Conservation (phyloP, 441 rosid genomes). For the Eruca vesicaria region DNA sequence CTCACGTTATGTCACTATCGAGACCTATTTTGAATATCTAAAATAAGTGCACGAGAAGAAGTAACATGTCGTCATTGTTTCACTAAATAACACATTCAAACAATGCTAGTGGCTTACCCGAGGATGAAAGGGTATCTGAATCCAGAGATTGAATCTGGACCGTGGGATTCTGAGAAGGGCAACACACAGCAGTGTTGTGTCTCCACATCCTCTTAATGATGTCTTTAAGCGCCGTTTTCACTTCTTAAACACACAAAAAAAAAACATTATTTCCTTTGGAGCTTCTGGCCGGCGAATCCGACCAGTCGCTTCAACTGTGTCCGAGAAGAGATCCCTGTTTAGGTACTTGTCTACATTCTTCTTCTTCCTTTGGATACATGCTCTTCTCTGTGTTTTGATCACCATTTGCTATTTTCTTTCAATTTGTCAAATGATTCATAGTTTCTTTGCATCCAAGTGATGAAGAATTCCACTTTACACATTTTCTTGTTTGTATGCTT, state of each 20-base stretch:
- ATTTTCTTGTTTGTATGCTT: not conserved
- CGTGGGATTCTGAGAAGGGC: conserved; percentile 22
- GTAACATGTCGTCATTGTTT: conserved; percentile 25
- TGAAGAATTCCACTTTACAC: conserved; percentile 2
- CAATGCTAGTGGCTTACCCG: conserved; percentile 18
- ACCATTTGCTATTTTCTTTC: not conserved
- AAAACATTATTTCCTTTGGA: not conserved
- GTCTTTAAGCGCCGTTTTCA: conserved; percentile 19
- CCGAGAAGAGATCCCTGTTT: conserved; percentile 1
- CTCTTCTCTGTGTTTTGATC: not conserved
- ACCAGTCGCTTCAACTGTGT: conserved; percentile 18
- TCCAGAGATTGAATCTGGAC: conserved; percentile 20
- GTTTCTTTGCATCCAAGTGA: conserved; percentile 7
- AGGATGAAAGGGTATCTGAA: conserved; percentile 29
- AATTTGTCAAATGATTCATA: not conserved
- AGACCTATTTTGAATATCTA: not conserved
- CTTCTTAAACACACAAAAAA: not conserved
- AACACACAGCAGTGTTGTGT: conserved; percentile 7
- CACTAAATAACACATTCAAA: conserved; percentile 6
- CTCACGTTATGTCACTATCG: conserved; percentile 12
- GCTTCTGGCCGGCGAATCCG: conserved; percentile 26
- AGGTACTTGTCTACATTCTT: conserved; percentile 22
- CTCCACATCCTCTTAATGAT: conserved; percentile 22
- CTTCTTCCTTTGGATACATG: not conserved
- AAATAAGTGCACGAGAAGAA: conserved; percentile 3